These are phyloP conservation scores for Wickerhamiella cacticola DNA, from an alignment of 805 yeast genomes.

Conservation along the genomic window DNA sequence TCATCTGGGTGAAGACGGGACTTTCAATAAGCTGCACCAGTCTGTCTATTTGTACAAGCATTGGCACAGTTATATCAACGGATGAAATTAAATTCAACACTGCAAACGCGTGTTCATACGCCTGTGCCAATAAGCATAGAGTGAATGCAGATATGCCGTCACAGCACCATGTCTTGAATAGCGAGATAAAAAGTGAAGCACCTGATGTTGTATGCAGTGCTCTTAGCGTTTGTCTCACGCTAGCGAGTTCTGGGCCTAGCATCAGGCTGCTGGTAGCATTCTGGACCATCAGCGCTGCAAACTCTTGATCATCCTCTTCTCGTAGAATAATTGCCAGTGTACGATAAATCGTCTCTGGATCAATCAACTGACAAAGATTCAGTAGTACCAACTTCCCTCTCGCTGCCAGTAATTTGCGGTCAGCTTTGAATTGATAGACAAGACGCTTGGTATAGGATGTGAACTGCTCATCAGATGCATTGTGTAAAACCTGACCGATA, in stretches of 20 bases:
- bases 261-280: conserved; percentile 75
- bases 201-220: conserved; percentile 49
- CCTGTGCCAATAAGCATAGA: conserved; percentile 72
- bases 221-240: conserved; percentile 56
- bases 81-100: conserved; percentile 72
- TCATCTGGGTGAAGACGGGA: conserved; percentile 76
- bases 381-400: conserved; percentile 76
- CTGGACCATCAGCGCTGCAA: conserved; percentile 71
- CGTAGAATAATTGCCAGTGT: conserved; percentile 67
- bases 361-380: conserved; percentile 67
- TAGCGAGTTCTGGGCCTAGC: conserved; percentile 69
- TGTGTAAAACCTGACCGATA: conserved; percentile 58
- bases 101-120: conserved; percentile 77
- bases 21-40: conserved; percentile 83
- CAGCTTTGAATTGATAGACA: conserved; percentile 55
- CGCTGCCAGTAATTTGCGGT: conserved; percentile 50
- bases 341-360: conserved; percentile 72
- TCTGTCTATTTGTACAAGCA: conserved; percentile 77
- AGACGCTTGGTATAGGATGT: conserved; percentile 62
- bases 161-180: conserved; percentile 85
- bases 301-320: conserved; percentile 47
- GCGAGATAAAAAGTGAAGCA: conserved; percentile 53
- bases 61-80: conserved; percentile 64
- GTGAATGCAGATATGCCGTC: conserved; percentile 83
- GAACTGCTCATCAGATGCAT: conserved; percentile 65